Conservation (phyloP, 148 eudicot genomes). For the Rhododendron ovatum region DNA sequence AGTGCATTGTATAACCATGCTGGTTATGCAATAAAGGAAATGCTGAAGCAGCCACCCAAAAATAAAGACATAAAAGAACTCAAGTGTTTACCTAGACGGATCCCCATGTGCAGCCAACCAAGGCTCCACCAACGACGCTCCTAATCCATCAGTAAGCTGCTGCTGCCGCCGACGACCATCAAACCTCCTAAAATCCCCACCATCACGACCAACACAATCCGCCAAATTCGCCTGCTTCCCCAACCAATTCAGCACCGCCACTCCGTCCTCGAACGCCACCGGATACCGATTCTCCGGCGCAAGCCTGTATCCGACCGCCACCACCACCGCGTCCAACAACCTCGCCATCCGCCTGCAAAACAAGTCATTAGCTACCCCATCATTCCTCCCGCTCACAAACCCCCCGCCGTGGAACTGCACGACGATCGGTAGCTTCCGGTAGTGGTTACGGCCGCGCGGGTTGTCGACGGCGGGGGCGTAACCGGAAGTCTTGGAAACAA, state of each 20-base stretch:
- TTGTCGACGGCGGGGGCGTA: conserved; percentile 44
- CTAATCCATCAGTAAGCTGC: conserved; percentile 60
- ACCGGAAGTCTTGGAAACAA: conserved; percentile 25
- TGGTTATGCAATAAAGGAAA: neutral
- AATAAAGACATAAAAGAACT: neutral
- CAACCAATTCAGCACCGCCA: conserved; percentile 78
- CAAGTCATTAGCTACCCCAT: conserved; percentile 68
- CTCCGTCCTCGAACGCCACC: conserved; percentile 91
- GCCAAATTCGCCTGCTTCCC: conserved; percentile 85
- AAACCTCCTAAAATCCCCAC: conserved; percentile 34
- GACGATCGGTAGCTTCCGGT: conserved; percentile 68
- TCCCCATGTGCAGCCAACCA: conserved; percentile 99
- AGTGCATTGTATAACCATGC: neutral
- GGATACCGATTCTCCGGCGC: conserved; percentile 91
- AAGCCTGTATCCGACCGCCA: conserved; percentile 88
- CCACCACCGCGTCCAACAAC: conserved; percentile 69
- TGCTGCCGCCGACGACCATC: conserved; percentile 47
- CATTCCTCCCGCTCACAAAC: conserved; percentile 82
- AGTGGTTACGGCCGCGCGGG: conserved; percentile 10
- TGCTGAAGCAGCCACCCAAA: neutral
- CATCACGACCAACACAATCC: conserved; percentile 46
- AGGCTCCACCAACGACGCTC: conserved; percentile 74
- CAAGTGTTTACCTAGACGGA: conserved; percentile 58
- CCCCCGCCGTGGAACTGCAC: conserved; percentile 96
- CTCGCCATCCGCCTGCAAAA: conserved; percentile 79